Base-by-base conservation (phyloP, 2,329 filamentous ascomycete species). In the Grosmannia clavigera region DNA sequence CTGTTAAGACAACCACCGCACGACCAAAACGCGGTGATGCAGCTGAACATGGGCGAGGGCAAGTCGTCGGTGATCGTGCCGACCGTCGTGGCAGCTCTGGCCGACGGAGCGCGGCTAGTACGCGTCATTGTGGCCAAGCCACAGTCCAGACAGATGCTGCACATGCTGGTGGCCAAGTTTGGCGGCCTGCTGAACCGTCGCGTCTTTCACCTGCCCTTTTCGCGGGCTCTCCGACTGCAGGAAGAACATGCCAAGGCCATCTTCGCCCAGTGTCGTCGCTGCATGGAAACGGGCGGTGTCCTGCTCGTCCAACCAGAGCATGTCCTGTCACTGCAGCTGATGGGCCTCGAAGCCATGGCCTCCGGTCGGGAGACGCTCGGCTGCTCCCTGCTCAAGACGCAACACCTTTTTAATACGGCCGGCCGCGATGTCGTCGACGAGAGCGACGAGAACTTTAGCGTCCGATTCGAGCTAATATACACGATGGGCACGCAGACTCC, bases 21-120 rank as follows among this genome's bases (percentile, higher is more conserved):
- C 0, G 68, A 65, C 0, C 33, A 67, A 0, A 87, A 84, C 64
- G 68, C 76, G 0, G 78, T 84, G 0, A 78, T 87, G 73, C 84
- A 88, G 65, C 68, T 89, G 2, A 87, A 87, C 63, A 89, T 89
- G 85, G 86, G 86, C 0, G 79, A 87, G 66, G 86, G 85, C 0
- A 89, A 88, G 63, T 83, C 83, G 0, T 86, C 85, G 0, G 81
- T 88, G 1, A 88, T 91, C 56, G 76, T 86, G 0, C 86, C 85
- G 0, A 83, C 87, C 46, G 78, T 86, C 0, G 80, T 80, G 0
- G 70, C 79, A 0, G 69, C 73, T 0, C 67, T 87, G 0, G 80
- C 81, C 0, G 72, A 87, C 55, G 72, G 74, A 0, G 66, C 68
- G 0, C 74, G 69, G 4, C 70, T 88, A 0, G 78, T 81, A 0